Conservation (phyloP, 169 alveolate genomes). For the Sarcocystis neurona region DNA sequence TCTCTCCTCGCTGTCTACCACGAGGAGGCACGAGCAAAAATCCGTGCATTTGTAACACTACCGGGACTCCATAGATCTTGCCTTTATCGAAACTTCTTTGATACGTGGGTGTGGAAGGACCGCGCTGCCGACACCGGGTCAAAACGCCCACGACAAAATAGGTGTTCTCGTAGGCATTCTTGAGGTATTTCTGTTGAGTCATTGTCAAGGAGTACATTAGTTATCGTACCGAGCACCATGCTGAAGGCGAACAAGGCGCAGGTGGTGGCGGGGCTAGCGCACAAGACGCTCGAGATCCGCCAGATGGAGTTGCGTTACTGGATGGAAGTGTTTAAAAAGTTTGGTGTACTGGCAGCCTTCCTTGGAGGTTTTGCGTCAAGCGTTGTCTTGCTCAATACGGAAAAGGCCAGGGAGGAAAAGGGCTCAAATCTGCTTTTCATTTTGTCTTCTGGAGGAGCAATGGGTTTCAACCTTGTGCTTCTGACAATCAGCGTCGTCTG, state of each 20-base stretch:
- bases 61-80: too few species aligned
- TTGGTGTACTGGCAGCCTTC: conserved; percentile 38
- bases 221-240: too few species aligned
- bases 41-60: too few species aligned
- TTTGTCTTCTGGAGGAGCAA: conserved; percentile 30
- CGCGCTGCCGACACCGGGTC: too few species aligned
- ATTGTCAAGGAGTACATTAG: too few species aligned
- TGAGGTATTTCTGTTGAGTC: too few species aligned
- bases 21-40: too few species aligned
- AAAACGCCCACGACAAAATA: too few species aligned
- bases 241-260: conserved; percentile 59
- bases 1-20: too few species aligned
- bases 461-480: conserved; percentile 51
- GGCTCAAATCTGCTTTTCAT: conserved; percentile 15
- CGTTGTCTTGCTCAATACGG: conserved; percentile 22
- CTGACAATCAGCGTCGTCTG: conserved; percentile 30
- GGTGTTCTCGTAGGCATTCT: too few species aligned
- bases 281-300: conserved; percentile 35
- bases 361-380: conserved; percentile 63
- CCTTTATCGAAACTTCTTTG: too few species aligned
- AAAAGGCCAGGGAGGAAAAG: not conserved
- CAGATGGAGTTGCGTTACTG: conserved; percentile 60
- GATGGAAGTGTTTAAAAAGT: conserved; percentile 50
- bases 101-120: too few species aligned
- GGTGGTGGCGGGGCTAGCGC: conserved; percentile 41